Conservation (phyloP, 2,329 filamentous ascomycete genomes). For the Microdochium trichocladiopsis region DNA sequence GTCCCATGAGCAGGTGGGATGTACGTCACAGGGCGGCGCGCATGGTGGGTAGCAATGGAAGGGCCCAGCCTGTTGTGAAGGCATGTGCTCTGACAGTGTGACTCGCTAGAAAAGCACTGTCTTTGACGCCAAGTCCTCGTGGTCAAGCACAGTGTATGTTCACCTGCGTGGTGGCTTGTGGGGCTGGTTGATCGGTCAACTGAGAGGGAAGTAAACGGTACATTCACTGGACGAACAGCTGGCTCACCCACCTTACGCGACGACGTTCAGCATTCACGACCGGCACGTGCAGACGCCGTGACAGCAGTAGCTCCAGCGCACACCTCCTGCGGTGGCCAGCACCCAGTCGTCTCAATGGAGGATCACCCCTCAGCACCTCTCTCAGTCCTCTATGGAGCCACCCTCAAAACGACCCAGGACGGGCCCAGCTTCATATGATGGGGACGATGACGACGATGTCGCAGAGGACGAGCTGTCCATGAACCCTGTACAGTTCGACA, state of each 20-base stretch:
- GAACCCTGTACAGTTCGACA: constrained; percentile 37
- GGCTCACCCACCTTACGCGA: no score
- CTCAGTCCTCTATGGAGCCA: constrained; percentile 41
- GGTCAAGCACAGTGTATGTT: neutral
- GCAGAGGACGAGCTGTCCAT: constrained; percentile 40
- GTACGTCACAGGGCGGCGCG: neutral
- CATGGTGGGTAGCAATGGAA: neutral
- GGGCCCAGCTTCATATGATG: constrained; percentile 29
- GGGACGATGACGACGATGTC: constrained; percentile 28
- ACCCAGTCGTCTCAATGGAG: neutral
- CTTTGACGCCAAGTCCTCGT: no score
- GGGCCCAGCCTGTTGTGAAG: neutral
- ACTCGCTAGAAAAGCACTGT: neutral
- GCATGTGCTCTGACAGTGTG: neutral
- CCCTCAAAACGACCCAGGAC: constrained; percentile 54
- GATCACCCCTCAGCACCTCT: constrained; percentile 1
- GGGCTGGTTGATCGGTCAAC: neutral
- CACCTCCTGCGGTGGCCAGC: neutral
- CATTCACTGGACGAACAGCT: no score
- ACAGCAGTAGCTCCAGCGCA: neutral
- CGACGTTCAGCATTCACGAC: neutral
- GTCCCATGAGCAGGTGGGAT: neutral
- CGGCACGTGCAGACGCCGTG: neutral
- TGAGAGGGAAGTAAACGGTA: neutral
- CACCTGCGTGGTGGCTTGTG: neutral